Evolutionary conservation across 257 asterid genomes (phyloP), one percentile per base, ranked within the genome.

Genomic region (Nicotiana tomentosiformis): DNA sequence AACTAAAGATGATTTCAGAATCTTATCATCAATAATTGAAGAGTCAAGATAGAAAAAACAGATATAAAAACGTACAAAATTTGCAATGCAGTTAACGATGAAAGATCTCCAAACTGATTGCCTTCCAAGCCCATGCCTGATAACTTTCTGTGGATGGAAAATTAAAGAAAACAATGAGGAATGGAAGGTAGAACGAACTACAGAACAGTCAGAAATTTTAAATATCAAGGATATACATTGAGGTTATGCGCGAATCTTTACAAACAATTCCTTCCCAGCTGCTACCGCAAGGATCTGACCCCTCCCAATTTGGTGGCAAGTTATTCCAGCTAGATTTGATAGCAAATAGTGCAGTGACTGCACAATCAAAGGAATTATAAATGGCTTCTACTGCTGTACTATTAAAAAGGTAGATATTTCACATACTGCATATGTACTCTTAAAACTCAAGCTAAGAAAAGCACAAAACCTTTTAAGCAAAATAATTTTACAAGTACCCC

Each of bases 271-370:
- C 99, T 46, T 91, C 97, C 99, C 99, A 95, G 4, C 76, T 67
- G 78, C 87, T 83, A 69, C 91, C 94, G 83, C 99, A 95, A 80
- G 99, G 97, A 92, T 95, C 99, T 3, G 85, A 46, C 12, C 96
- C 97, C 20, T 33, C 82, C 99, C 99, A 95, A 86, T 88, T 92
- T n/a, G 96, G 97, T 10, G 98, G 99, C 82, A 90, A 89, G 90
- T 91, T 93, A 43, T 85, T 87, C 99, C 97, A 93, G 90, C 91
- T 91, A 35, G 93, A 78, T 83, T 89, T 88, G 51, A 95, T 82
- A 61, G 96, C 93, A 70, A 26, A 88, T 85, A 95, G 90, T 81
- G 92, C 95, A 87, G 91, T 86, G 86, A 87, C 99, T 93, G 93
- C 88, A 88, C 60, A 26, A 79, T 46, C 79, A 49, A 76, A 29